Conservation (phyloP, 805 yeast species). For the Komagataella pastoris region DNA sequence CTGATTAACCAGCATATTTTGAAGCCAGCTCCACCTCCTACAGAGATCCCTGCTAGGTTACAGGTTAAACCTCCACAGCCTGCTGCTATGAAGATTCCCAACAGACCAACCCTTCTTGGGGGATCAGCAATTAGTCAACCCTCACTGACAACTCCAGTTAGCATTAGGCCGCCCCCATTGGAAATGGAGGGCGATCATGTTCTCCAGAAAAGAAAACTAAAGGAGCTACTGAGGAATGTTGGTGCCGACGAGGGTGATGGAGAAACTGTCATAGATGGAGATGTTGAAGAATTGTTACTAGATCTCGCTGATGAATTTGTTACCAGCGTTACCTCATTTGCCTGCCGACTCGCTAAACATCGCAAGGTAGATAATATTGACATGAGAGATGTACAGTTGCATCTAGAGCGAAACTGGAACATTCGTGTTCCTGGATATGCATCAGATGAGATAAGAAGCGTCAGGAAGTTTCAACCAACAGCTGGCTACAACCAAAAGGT, state of each 20-base stretch:
- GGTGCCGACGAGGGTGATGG: slow-evolving; percentile 87
- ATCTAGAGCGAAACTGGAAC: slow-evolving; percentile 89
- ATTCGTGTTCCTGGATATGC: slow-evolving; percentile 89
- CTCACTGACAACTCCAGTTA: slow-evolving; percentile 63
- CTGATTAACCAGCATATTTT: slow-evolving; percentile 3
- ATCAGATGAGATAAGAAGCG: slow-evolving; percentile 76
- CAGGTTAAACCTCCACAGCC: slow-evolving; percentile 56
- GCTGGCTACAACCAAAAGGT: slow-evolving; percentile 50
- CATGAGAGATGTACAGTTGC: slow-evolving; percentile 81
- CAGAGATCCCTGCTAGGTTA: slow-evolving; percentile 60
- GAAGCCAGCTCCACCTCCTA: slow-evolving; percentile 46
- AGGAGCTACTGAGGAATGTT: slow-evolving; percentile 73
- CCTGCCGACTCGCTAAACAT: slow-evolving; percentile 91
- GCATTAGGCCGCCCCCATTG: slow-evolving; percentile 64
- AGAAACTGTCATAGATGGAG: slow-evolving; percentile 85
- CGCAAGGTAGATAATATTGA: slow-evolving; percentile 81
- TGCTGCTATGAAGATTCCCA: slow-evolving; percentile 42
- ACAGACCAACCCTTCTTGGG: slow-evolving; percentile 73
- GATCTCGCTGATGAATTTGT: slow-evolving; percentile 96
- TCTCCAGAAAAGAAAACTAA: slow-evolving; percentile 75
- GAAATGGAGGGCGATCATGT: slow-evolving; percentile 77
- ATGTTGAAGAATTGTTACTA: slow-evolving; percentile 79
- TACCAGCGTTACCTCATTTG: slow-evolving; percentile 79
- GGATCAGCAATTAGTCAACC: slow-evolving; percentile 69
- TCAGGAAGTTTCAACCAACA: slow-evolving; percentile 61